Conservation (phyloP, 306 rosid genomes). For the Nissolia schottii region DNA sequence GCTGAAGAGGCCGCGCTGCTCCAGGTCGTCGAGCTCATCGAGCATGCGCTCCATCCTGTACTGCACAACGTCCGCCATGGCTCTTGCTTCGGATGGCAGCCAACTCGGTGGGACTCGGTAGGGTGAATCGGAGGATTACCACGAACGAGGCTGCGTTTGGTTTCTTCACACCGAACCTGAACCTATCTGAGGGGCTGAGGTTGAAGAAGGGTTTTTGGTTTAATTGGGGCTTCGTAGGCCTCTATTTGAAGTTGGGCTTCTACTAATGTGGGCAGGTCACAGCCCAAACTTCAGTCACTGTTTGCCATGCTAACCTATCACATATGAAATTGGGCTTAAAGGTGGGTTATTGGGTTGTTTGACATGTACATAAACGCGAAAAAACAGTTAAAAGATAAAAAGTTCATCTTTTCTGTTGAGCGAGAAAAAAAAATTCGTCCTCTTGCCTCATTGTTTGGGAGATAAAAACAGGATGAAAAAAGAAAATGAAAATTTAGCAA, state of each 20-base stretch:
- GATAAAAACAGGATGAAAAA: too few relatives aligned
- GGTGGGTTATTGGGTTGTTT: too few relatives aligned
- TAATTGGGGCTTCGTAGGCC: not conserved
- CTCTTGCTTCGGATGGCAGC: not conserved
- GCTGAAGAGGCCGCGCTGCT: slow-evolving; percentile 39
- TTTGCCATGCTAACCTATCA: too few relatives aligned
- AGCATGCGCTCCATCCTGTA: slow-evolving; percentile 46
- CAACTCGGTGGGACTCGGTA: not conserved
- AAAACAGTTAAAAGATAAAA: too few relatives aligned
- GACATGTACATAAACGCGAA: too few relatives aligned
- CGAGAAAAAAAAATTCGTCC: too few relatives aligned
- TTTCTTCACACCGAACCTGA: not conserved
- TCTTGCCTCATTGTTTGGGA: too few relatives aligned
- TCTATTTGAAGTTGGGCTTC: not conserved
- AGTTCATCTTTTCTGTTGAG: too few relatives aligned
- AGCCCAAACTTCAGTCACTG: too few relatives aligned
- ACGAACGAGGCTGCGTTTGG: not conserved
- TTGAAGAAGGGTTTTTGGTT: slow-evolving; percentile 26
- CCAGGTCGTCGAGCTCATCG: slow-evolving; percentile 42
- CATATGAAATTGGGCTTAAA: too few relatives aligned
- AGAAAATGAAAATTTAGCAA: too few relatives aligned
- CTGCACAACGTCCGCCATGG: slow-evolving; percentile 46
- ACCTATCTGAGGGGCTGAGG: not conserved
- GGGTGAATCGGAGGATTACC: not conserved
- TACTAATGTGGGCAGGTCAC: not conserved